phyloP scores from a whole-genome alignment of 768 basidiomycete genomes.

The Panaeolus cyanescens region DNA sequence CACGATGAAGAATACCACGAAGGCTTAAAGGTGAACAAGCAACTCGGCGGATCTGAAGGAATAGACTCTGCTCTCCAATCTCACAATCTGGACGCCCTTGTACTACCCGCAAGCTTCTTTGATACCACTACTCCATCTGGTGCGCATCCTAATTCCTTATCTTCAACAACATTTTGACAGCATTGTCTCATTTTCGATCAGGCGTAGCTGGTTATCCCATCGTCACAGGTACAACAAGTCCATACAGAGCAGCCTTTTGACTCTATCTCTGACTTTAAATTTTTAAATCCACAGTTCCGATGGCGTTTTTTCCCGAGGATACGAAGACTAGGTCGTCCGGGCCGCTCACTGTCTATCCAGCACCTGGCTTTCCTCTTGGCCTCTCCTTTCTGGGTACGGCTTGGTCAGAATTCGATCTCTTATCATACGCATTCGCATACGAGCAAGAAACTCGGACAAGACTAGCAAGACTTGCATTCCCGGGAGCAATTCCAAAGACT shows the following conservation, averaged over 20 bases:
- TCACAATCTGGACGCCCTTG: constrained; percentile 50
- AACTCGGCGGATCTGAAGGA: constrained; percentile 50
- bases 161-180: not conserved
- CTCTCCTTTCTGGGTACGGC: constrained; percentile 63
- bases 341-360: constrained; percentile 43
- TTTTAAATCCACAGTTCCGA: constrained; percentile 45
- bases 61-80: constrained; percentile 52
- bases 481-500: constrained; percentile 59
- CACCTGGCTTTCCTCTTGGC: constrained; percentile 62
- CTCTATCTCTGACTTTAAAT: not conserved
- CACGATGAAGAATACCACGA: constrained; percentile 44
- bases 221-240: constrained; percentile 49
- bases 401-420: constrained; percentile 60
- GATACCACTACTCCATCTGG: constrained; percentile 29
- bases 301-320: constrained; percentile 58
- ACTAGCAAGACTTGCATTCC: constrained; percentile 46
- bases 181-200: constrained; percentile 17
- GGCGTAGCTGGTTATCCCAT: constrained; percentile 70
- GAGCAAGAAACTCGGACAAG: constrained; percentile 63
- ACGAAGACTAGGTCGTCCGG: constrained; percentile 36
- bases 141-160: not conserved
- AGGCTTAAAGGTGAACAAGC: constrained; percentile 43
- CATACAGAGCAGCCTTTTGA: not conserved
- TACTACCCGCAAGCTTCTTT: constrained; percentile 45
- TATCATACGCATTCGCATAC: constrained; percentile 62